Evolutionary conservation across 805 yeast species (phyloP).

Genomic region (Wickerhamomyces strasburgensis): DNA sequence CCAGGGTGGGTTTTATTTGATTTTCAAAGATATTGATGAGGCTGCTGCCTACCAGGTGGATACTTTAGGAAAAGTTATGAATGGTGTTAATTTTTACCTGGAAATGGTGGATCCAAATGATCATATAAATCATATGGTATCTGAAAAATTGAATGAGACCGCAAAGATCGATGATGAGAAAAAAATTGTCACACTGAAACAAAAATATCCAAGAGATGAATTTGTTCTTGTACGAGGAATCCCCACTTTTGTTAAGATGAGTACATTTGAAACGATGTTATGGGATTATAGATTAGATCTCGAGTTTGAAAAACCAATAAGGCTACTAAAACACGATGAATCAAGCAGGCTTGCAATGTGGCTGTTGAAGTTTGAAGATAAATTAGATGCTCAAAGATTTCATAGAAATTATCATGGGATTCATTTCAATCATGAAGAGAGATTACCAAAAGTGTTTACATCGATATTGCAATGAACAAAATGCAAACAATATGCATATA

Average conservation of each 20-base stretch:
- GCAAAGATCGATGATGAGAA: background rate
- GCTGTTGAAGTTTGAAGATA: conserved; percentile 41
- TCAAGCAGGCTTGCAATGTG: conserved; percentile 17
- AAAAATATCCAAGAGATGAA: conserved; percentile 11
- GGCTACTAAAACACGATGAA: conserved; percentile 7
- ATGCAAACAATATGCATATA: no score
- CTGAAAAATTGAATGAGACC: conserved; percentile 3
- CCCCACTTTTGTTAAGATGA: conserved; percentile 39
- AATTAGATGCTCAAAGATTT: conserved; percentile 44
- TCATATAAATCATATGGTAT: conserved; percentile 3
- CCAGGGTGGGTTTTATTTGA: conserved; percentile 46
- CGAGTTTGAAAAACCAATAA: conserved; percentile 10
- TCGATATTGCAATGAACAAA: conserved; percentile 16
- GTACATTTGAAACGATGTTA: conserved; percentile 31
- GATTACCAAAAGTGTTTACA: conserved; percentile 28
- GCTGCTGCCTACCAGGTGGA: conserved; percentile 52
- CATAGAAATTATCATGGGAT: conserved; percentile 48
- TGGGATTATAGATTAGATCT: conserved; percentile 47
- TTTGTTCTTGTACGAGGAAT: conserved; percentile 41
- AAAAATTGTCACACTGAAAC: background rate
- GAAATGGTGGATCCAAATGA: conserved; percentile 35
- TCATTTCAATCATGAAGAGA: conserved; percentile 25
- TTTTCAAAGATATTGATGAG: conserved; percentile 41
- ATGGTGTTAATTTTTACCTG: conserved; percentile 44
- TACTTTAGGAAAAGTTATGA: conserved; percentile 41